Conservation (phyloP, 768 basidiomycete genomes). For the Tulasnella sp. region DNA sequence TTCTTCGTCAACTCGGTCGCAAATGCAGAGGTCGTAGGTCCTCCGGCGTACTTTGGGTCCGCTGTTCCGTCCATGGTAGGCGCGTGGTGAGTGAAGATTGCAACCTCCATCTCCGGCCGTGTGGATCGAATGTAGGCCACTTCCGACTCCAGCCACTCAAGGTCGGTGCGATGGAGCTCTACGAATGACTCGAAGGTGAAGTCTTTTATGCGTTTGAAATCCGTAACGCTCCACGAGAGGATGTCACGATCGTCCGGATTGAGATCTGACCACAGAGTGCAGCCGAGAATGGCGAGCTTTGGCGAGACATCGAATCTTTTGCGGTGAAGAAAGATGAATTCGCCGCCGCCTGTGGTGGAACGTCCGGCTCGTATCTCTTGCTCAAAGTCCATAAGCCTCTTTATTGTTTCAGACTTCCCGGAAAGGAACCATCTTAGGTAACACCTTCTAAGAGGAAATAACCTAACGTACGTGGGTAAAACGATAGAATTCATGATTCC, state of each 20-base stretch:
- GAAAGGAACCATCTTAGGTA: too few species aligned
- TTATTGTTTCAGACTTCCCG: not conserved
- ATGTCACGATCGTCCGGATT: constrained; percentile 25
- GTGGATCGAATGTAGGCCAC: constrained; percentile 23
- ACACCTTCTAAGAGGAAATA: too few species aligned
- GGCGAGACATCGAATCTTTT: constrained; percentile 29
- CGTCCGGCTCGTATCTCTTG: constrained; percentile 15
- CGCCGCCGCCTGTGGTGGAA: not conserved
- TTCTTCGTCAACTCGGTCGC: too few species aligned
- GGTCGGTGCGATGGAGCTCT: constrained; percentile 25
- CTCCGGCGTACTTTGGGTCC: constrained; percentile 23
- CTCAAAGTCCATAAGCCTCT: constrained; percentile 24
- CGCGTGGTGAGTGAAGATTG: constrained; percentile 34
- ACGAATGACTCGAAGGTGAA: constrained; percentile 23
- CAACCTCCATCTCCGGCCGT: constrained; percentile 26
- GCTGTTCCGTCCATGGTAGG: constrained; percentile 30
- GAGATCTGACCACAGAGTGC: constrained; percentile 32
- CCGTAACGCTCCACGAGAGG: constrained; percentile 25
- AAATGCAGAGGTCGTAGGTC: not conserved
- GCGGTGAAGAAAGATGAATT: constrained; percentile 28
- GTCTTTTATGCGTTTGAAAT: constrained; percentile 28
- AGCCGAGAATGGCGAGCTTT: constrained; percentile 31
- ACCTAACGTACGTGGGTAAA: too few species aligned
- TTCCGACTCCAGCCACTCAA: constrained; percentile 27
- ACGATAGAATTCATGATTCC: too few species aligned